A percentile compares a stretch with the other conserved stretches of the same genome.
phyloP scores from a whole-genome alignment of 495 filamentous ascomycete species.

The Aspergillus panamensis region DNA sequence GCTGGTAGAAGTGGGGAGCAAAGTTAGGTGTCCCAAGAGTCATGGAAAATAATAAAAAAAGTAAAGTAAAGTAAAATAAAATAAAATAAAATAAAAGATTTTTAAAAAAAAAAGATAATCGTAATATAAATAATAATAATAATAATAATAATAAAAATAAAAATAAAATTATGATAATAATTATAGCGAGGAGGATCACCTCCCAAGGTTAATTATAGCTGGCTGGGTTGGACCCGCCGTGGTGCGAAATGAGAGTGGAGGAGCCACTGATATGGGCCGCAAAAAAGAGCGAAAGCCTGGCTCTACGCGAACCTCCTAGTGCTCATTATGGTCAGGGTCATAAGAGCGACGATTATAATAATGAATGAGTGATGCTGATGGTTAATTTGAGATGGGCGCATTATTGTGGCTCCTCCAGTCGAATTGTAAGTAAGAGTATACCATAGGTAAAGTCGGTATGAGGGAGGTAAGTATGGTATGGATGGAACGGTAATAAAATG shows the following conservation, averaged over 20 bases:
- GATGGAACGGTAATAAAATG: slow-evolving; percentile 3
- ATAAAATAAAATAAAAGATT: slow-evolving; percentile 8
- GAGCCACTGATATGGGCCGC: neutral
- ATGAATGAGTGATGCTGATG: neutral
- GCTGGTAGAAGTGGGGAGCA: slow-evolving; percentile 18
- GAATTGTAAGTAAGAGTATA: too few species aligned
- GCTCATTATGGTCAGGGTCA: neutral
- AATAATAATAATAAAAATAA: neutral
- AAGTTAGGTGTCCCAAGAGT: slow-evolving; percentile 7
- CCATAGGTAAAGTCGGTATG: too few species aligned
- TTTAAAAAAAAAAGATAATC: neutral
- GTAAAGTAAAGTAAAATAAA: slow-evolving; percentile 6
- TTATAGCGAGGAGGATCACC: slow-evolving; percentile 11
- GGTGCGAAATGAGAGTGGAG: slow-evolving; percentile 16
- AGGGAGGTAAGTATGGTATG: slow-evolving; percentile 14
- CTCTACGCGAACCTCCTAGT: neutral
- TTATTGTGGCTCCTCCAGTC: neutral
- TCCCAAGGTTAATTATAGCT: slow-evolving; percentile 21
- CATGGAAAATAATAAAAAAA: slow-evolving; percentile 4
- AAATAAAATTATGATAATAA: neutral
- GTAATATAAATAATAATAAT: neutral
- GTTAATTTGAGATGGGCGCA: neutral
- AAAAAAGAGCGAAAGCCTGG: slow-evolving; percentile 2
- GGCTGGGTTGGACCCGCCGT: slow-evolving; percentile 14
- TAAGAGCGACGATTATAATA: slow-evolving; percentile 8